Conservation (phyloP, 2,329 filamentous ascomycete genomes). For the Myriangium duriaei region DNA sequence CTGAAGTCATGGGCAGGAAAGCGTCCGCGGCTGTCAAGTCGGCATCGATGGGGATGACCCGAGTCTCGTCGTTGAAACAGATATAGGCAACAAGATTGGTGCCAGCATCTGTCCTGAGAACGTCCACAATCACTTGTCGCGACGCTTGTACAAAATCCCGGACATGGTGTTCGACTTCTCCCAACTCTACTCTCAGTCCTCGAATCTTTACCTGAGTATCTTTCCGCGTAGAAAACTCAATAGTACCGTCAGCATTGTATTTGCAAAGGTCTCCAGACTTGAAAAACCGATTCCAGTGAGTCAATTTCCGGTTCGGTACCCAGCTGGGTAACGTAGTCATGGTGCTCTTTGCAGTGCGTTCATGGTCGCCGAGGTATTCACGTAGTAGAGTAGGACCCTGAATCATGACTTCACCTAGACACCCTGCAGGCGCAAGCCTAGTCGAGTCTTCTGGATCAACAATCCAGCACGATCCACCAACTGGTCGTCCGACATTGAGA, state of each 20-base stretch:
- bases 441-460: slow-evolving; percentile 1
- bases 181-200: slow-evolving; percentile 8
- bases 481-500: neutral
- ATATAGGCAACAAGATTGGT: neutral
- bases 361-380: neutral
- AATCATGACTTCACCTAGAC: slow-evolving; percentile 3
- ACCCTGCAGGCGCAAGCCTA: neutral
- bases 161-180: slow-evolving; percentile 28
- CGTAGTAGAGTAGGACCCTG: slow-evolving; percentile 2
- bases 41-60: neutral
- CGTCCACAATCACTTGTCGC: slow-evolving; percentile 27
- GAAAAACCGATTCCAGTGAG: slow-evolving; percentile 38
- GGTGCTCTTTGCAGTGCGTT: neutral
- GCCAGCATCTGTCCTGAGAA: neutral
- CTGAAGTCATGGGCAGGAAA: neutral
- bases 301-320: neutral
- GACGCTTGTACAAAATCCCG: slow-evolving; percentile 15
- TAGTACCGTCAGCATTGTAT: slow-evolving; percentile 38
- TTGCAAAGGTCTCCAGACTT: slow-evolving; percentile 66
- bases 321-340: neutral
- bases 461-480: slow-evolving; percentile 2
- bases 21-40: neutral
- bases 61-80: neutral
- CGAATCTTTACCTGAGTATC: slow-evolving; percentile 8
- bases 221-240: neutral